Percentiles rank a stretch among this genome's conserved stretches.
Conservation (phyloP, 805 yeast genomes). For the Metschnikowia hibisci region DNA sequence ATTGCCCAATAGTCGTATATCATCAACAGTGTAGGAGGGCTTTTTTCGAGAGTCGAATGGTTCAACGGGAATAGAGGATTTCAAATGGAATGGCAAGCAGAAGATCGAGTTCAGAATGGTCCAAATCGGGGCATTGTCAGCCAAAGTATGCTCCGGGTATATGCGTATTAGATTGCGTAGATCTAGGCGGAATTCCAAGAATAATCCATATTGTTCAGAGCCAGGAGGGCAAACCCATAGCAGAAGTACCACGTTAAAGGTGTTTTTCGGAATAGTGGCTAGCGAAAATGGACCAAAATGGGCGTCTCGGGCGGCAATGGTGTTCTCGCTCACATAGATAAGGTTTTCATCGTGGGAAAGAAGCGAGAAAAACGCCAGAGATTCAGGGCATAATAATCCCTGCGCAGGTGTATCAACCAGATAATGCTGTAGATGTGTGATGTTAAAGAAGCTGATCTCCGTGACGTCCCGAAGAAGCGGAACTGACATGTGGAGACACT, state of each 20-base stretch:
- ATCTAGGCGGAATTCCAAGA: conserved; percentile 8
- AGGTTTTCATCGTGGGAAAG: conserved; percentile 18
- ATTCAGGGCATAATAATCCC: neutral
- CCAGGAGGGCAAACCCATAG: conserved; percentile 8
- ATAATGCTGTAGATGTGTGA: neutral
- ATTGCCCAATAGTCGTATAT: conserved; percentile 13
- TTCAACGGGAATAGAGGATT: neutral
- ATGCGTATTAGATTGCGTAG: conserved; percentile 7
- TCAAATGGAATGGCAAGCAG: conserved; percentile 7
- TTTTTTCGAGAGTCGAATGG: neutral
- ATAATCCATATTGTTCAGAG: neutral
- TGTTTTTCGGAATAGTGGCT: conserved; percentile 16
- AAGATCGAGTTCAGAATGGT: conserved; percentile 8
- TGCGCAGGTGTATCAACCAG: neutral
- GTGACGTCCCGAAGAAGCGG: conserved; percentile 6
- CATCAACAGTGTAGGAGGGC: conserved; percentile 15
- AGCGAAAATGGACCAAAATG: conserved; percentile 26
- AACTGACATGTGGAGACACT: conserved; percentile 1
- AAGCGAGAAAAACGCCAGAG: conserved; percentile 22
- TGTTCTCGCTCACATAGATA: conserved; percentile 33
- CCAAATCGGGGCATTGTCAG: conserved; percentile 14
- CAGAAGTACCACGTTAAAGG: conserved; percentile 2
- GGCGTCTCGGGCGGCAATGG: conserved; percentile 20
- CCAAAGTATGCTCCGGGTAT: neutral
- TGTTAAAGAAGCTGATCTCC: neutral